Percentiles rank a stretch among this genome's conserved stretches.
phyloP scores from a whole-genome alignment of 108 stramenopile species.

The Aurantiochytrium sp. region DNA sequence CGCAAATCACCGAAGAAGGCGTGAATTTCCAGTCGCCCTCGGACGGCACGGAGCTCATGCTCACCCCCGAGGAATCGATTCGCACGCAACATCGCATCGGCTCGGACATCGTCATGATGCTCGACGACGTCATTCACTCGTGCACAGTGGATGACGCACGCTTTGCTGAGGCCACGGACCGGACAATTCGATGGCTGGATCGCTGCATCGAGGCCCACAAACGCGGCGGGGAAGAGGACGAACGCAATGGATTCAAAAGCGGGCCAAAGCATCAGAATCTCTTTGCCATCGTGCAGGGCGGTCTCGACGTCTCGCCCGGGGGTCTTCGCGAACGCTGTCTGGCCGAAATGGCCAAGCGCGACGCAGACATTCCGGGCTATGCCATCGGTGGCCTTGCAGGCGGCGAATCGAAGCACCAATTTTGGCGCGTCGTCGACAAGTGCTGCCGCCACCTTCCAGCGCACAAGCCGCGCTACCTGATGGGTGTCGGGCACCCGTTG shows the following conservation, averaged over 20 bases:
- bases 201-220: slow-evolving; percentile 79
- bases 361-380: slow-evolving; percentile 75
- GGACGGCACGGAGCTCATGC: slow-evolving; percentile 60
- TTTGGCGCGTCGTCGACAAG: slow-evolving; percentile 92
- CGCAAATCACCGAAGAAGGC: slow-evolving; percentile 87
- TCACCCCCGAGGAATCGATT: slow-evolving; percentile 89
- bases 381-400: slow-evolving; percentile 95
- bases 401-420: slow-evolving; percentile 87
- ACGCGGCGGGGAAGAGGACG: slow-evolving; percentile 17
- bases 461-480: slow-evolving; percentile 83
- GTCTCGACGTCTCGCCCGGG: slow-evolving; percentile 73
- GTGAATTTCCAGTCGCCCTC: slow-evolving; percentile 83
- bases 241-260: not conserved
- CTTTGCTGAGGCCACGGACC: slow-evolving; percentile 73
- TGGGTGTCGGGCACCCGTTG: slow-evolving; percentile 97
- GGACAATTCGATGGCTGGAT: slow-evolving; percentile 90
- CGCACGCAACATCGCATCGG: slow-evolving; percentile 84
- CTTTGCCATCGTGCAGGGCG: slow-evolving; percentile 93
- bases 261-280: slow-evolving; percentile 64
- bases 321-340: slow-evolving; percentile 85
- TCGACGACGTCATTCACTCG: slow-evolving; percentile 87
- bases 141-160: slow-evolving; percentile 59
- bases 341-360: slow-evolving; percentile 71
- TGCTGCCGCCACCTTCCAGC: slow-evolving; percentile 74
- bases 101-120: slow-evolving; percentile 92